Evolutionary conservation across 2,329 filamentous ascomycete genomes (phyloP).

Genomic region (Alternaria sp.): DNA sequence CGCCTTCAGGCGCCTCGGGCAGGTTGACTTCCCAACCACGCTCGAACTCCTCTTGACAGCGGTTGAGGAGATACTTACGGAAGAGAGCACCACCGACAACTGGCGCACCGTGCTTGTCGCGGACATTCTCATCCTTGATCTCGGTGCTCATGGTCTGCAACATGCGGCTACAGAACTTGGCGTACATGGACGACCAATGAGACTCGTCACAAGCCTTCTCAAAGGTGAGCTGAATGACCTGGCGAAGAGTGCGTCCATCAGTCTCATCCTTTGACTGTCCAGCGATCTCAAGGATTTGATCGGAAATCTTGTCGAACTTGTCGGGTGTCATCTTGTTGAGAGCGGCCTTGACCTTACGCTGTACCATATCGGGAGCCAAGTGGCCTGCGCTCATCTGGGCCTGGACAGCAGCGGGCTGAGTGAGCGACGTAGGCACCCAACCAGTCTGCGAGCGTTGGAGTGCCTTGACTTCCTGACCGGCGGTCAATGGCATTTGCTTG

Average conservation of each 20-base stretch:
- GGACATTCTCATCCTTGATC: conserved; percentile 93
- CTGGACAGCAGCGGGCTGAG: conserved; percentile 42
- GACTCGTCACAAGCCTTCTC: conserved; percentile 99
- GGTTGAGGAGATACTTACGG: conserved; percentile 97
- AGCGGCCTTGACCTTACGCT: conserved; percentile 97
- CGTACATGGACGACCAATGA: conserved; percentile 99
- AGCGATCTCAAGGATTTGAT: conserved; percentile 90
- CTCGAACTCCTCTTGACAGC: conserved; percentile 98
- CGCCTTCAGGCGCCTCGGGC: conserved; percentile 74
- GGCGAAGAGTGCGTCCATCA: conserved; percentile 91
- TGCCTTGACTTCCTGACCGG: conserved; percentile 79
- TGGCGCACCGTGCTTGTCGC: conserved; percentile 85
- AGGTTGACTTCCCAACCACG: conserved; percentile 94
- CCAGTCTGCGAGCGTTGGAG: conserved; percentile 75
- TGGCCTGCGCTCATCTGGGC: conserved; percentile 46
- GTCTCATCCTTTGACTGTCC: conserved; percentile 94
- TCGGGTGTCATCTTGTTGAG: conserved; percentile 99
- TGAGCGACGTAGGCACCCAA: conserved; percentile 79
- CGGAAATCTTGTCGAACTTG: conserved; percentile 95
- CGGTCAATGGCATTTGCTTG: conserved; percentile 91
- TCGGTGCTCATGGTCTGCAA: conserved; percentile 82
- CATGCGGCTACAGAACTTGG: conserved; percentile 98
- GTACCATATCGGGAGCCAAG: conserved; percentile 89
- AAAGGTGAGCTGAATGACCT: conserved; percentile 98
- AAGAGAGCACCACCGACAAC: conserved; percentile 93